These are phyloP conservation scores for Bullera alba DNA, from an alignment of 768 basidiomycete species.

Conservation along the genomic window DNA sequence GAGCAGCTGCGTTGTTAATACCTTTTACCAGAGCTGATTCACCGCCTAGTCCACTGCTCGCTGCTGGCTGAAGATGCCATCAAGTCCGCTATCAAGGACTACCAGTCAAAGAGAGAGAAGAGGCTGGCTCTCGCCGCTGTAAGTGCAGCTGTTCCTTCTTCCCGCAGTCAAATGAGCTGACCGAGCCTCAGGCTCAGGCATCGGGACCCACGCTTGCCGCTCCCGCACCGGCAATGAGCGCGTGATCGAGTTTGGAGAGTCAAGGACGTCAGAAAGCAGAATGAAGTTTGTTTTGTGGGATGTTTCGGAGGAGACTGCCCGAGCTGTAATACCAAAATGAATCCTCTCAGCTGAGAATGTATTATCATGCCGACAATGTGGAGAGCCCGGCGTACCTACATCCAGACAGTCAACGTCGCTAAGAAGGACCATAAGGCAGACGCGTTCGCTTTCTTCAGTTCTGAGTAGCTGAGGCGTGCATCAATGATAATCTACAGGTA, in stretches of 20 bases:
- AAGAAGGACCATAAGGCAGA: no score
- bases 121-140: constrained; percentile 48
- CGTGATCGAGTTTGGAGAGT: background rate
- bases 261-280: background rate
- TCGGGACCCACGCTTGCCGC: background rate
- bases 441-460: no score
- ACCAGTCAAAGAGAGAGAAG: constrained; percentile 70
- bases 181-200: background rate
- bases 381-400: no score
- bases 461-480: no score
- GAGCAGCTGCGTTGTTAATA: constrained; percentile 4
- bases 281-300: no score
- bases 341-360: no score
- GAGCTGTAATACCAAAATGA: no score
- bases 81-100: constrained; percentile 91
- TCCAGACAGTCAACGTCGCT: no score
- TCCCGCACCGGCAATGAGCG: background rate
- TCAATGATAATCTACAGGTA: no score
- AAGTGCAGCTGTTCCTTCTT: constrained; percentile 8
- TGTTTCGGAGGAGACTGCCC: no score
- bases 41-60: constrained; percentile 47
- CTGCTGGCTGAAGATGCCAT: constrained; percentile 99
- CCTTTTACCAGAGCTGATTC: constrained; percentile 6
- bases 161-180: background rate
- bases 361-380: no score